A percentile compares a stretch with the other conserved stretches of the same genome.
Evolutionary conservation across 805 yeast genomes (phyloP).

Genomic region (Metschnikowia gelsemii): DNA sequence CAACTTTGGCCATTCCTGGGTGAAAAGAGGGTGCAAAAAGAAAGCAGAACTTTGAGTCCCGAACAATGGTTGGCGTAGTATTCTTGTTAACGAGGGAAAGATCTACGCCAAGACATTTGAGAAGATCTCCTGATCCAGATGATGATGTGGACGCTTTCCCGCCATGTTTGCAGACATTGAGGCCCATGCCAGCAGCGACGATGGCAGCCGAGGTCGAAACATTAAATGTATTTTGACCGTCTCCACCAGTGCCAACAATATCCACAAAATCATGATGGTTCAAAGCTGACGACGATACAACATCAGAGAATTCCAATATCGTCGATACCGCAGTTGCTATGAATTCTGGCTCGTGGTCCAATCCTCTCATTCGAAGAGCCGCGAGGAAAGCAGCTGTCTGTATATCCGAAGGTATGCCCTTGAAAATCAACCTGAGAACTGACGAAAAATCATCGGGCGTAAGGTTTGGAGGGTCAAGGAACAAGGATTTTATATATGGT

Average conservation of each 20-base stretch:
- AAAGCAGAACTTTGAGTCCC: conserved; percentile 56
- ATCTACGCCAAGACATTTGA: conserved; percentile 80
- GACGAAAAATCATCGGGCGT: conserved; percentile 61
- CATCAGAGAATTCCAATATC: conserved; percentile 61
- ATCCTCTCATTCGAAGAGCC: conserved; percentile 65
- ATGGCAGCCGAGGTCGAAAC: conserved; percentile 95
- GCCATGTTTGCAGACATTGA: conserved; percentile 90
- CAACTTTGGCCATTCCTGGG: conserved; percentile 84
- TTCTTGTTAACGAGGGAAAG: conserved; percentile 61
- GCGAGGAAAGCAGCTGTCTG: conserved; percentile 80
- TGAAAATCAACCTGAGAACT: conserved; percentile 62
- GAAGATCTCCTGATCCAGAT: conserved; percentile 92
- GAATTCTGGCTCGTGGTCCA: conserved; percentile 78
- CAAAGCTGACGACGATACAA: conserved; percentile 46
- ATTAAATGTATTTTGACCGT: conserved; percentile 95
- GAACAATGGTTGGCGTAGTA: conserved; percentile 60
- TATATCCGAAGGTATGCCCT: conserved; percentile 60
- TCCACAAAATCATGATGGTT: conserved; percentile 63
- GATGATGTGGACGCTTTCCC: conserved; percentile 94
- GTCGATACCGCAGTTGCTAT: conserved; percentile 85
- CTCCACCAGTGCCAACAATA: conserved; percentile 99
- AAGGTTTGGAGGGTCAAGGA: conserved; percentile 59
- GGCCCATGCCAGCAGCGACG: conserved; percentile 84
- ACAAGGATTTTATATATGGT: conserved; percentile 65
- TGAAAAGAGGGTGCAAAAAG: conserved; percentile 94